Conservation (phyloP, 208 protist genomes). For the Borovskyia barvae region DNA sequence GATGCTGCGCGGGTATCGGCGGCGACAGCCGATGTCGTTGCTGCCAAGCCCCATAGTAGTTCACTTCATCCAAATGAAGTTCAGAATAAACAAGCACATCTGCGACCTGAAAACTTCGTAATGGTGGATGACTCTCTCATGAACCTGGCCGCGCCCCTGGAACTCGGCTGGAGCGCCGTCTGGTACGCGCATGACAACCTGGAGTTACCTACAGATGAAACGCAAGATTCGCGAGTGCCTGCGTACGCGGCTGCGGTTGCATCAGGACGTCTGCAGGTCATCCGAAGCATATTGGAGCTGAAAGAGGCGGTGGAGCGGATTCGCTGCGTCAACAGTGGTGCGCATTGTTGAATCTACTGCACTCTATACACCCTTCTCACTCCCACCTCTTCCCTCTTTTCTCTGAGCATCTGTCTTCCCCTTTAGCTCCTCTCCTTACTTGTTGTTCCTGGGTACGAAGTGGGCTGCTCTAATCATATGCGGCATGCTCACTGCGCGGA, state of each 20-base stretch:
- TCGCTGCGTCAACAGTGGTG: conserved; percentile 9
- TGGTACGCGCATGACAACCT: conserved; percentile 57
- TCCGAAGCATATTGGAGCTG: conserved; percentile 50
- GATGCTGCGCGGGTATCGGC: conserved; percentile 9
- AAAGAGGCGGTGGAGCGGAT: conserved; percentile 39
- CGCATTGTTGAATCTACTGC: not conserved
- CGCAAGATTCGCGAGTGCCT: conserved; percentile 8
- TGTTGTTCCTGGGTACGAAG: no score
- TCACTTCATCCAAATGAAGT: conserved; percentile 10
- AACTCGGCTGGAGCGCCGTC: conserved; percentile 66
- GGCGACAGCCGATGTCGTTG: not conserved
- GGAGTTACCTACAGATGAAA: conserved; percentile 19
- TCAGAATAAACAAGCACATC: conserved; percentile 19
- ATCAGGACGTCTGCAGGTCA: conserved; percentile 39
- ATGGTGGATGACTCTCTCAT: conserved; percentile 81
- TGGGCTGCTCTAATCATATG: no score
- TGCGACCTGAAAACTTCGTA: conserved; percentile 37
- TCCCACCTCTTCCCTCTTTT: not conserved
- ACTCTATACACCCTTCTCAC: not conserved
- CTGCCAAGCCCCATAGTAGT: not conserved
- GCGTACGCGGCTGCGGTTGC: conserved; percentile 31
- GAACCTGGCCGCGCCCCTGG: conserved; percentile 65
- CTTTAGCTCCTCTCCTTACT: no score
- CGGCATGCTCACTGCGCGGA: no score
- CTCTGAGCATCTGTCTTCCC: no score